These are phyloP conservation scores for Nothomitra cinnamomea DNA, from an alignment of 2,329 filamentous ascomycete species.

Conservation along the genomic window DNA sequence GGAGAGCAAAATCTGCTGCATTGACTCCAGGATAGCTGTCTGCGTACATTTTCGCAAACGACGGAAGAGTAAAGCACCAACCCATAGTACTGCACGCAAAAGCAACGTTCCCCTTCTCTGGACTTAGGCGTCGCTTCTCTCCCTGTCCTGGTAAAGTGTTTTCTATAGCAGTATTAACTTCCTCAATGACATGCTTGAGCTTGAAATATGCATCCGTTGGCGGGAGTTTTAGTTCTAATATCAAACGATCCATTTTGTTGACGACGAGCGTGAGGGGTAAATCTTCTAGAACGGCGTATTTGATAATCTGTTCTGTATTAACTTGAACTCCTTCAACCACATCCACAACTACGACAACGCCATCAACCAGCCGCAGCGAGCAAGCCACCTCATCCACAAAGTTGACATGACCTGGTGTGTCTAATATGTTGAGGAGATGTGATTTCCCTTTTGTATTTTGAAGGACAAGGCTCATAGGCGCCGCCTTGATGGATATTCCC, in stretches of 20 bases:
- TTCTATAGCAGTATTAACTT: constrained; percentile 92
- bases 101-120: constrained; percentile 95
- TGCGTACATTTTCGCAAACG: constrained; percentile 92
- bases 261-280: constrained; percentile 78
- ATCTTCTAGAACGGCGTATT: constrained; percentile 79
- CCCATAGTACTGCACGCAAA: constrained; percentile 88
- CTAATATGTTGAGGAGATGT: constrained; percentile 83
- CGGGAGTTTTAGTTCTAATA: constrained; percentile 83
- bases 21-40: constrained; percentile 74
- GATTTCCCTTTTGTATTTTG: constrained; percentile 85
- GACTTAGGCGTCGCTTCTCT: constrained; percentile 65
- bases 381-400: constrained; percentile 95
- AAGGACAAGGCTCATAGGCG: constrained; percentile 85
- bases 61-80: constrained; percentile 91
- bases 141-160: constrained; percentile 69
- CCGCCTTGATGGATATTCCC: constrained; percentile 79
- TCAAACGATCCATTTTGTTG: constrained; percentile 95
- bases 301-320: constrained; percentile 94
- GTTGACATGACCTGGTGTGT: constrained; percentile 95
- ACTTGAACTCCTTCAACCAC: constrained; percentile 98
- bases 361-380: constrained; percentile 72
- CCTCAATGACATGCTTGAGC: constrained; percentile 93
- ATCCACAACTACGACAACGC: constrained; percentile 84
- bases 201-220: constrained; percentile 97
- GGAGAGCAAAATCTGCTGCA: constrained; percentile 60